Evolutionary conservation across 208 protist genomes (phyloP), one percentile per base, ranked within the genome.

Genomic region (Leishmania mexicana): DNA sequence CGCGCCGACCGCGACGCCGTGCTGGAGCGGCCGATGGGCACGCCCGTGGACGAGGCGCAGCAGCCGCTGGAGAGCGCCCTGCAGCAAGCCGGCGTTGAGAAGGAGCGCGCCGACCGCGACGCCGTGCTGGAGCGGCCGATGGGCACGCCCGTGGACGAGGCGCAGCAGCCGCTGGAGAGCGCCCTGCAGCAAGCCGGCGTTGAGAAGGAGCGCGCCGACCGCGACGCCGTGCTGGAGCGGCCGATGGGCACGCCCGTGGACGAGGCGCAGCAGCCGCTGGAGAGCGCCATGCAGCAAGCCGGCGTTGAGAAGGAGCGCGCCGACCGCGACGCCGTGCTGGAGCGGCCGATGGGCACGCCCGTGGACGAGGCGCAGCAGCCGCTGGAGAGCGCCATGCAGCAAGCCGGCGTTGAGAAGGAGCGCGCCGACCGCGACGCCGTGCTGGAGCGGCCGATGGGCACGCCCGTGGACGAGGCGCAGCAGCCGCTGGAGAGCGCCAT

Each of bases 121-220:
- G 65, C 65, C n/a, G 38, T 71, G 65, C 65, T 31, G 38, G 65
- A 71, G 35, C 65, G 65, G 65, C 2, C 65, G 38, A 40, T 71
- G 65, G 38, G 65, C 21, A 31, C 35, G 35, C 38, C 65, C 38
- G 65, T 7, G 13, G 65, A n/a, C 65, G 65, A 47, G 38, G 65
- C n/a, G 35, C 10, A 42, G 65, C 65, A 2, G 15, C 35, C 65
- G 65, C 65, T 71, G 65, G 65, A 71, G 38, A 47, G 65, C 65
- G 65, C 65, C 0, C n/a, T 71, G 65, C 65, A 71, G 17, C 65
- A 71, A 31, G 65, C 65, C 38, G 65, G 38, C 38, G 38, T 28
- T 10, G 65, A 49, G 38, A 71, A 71, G 65, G 65, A n/a, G 65
- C 65, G 19, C 21, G 65, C 65, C 15, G 65, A 71, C 65, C 65